Evolutionary conservation across 108 stramenopile species (phyloP).

Genomic region (Cyclostephanos invisitatus): DNA sequence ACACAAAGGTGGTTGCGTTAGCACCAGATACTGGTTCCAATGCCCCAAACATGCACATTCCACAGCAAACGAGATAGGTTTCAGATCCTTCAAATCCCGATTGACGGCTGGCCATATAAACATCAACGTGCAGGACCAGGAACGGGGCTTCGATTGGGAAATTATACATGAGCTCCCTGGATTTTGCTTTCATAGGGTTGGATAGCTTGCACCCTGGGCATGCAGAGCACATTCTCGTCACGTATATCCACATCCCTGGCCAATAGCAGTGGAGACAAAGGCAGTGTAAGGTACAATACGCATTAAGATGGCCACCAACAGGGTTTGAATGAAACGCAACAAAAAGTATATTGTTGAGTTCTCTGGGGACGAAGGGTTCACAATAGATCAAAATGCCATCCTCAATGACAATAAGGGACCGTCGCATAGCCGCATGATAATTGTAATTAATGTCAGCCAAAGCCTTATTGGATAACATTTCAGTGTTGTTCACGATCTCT

Average conservation of each 20-base stretch:
- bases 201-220: not conserved
- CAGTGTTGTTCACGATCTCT: no score
- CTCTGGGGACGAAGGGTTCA: not conserved
- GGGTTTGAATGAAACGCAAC: not conserved
- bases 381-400: not conserved
- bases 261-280: not conserved
- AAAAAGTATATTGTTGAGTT: not conserved
- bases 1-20: not conserved
- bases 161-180: not conserved
- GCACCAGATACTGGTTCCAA: slow-evolving; percentile 1
- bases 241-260: not conserved
- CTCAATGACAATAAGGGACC: not conserved
- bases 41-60: slow-evolving; percentile 14
- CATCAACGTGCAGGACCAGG: slow-evolving; percentile 18
- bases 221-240: not conserved
- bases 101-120: slow-evolving; percentile 8
- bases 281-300: not conserved
- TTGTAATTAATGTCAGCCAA: no score
- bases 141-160: slow-evolving; percentile 7
- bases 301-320: not conserved
- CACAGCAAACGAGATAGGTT: not conserved
- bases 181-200: not conserved
- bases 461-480: no score
- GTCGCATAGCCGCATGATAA: no score
- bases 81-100: slow-evolving; percentile 6